These are phyloP conservation scores for Alloteropsis angusta DNA, from an alignment of 202 grass and related monocot species.

Conservation along the genomic window DNA sequence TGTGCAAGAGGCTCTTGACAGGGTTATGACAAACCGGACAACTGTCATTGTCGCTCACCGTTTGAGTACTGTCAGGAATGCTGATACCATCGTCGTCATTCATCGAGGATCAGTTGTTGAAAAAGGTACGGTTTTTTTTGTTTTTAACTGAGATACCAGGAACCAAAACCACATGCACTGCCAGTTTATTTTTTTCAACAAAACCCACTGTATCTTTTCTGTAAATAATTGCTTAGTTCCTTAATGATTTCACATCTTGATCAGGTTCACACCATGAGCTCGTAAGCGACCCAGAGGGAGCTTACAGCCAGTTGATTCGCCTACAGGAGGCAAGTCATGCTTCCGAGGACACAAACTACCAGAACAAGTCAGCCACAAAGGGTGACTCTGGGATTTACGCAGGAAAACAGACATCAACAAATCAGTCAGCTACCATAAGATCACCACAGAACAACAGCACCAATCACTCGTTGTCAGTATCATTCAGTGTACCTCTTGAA, in stretches of 20 bases:
- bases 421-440: slow-evolving; percentile 25
- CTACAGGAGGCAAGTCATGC: slow-evolving; percentile 53
- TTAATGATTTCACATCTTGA: slow-evolving; percentile 11
- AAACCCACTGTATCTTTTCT: background rate
- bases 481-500: slow-evolving; percentile 29
- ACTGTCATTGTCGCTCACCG: slow-evolving; percentile 77
- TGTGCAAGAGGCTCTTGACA: slow-evolving; percentile 77
- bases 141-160: background rate
- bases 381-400: slow-evolving; percentile 17
- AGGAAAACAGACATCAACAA: slow-evolving; percentile 25
- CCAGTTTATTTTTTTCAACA: too few relatives aligned
- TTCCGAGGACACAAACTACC: slow-evolving; percentile 17
- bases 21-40: slow-evolving; percentile 58
- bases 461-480: slow-evolving; percentile 33
- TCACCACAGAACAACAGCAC: slow-evolving; percentile 36
- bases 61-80: slow-evolving; percentile 61
- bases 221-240: background rate
- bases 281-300: slow-evolving; percentile 58
- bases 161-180: background rate
- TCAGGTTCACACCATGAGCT: slow-evolving; percentile 68
- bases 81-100: slow-evolving; percentile 58
- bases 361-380: slow-evolving; percentile 27
- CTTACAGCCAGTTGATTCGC: slow-evolving; percentile 64
- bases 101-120: slow-evolving; percentile 61
- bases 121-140: slow-evolving; percentile 48